Conservation (phyloP, 2,329 filamentous ascomycete genomes). For the Scedosporium minutisporum region DNA sequence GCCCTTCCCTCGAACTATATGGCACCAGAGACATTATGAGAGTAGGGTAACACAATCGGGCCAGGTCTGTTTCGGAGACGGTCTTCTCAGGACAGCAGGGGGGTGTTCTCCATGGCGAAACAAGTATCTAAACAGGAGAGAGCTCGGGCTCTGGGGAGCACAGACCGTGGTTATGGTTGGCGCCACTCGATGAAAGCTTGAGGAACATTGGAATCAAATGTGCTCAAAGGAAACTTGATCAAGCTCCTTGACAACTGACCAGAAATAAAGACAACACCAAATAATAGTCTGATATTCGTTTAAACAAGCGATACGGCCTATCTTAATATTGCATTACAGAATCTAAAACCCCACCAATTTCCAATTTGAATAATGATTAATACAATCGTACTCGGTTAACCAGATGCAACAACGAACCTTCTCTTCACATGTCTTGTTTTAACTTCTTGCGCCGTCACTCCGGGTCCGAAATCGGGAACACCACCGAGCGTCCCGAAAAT, state of each 20-base stretch:
- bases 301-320: too few relatives aligned
- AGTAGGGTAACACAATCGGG: not conserved
- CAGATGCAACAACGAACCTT: not conserved
- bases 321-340: too few relatives aligned
- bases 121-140: too few relatives aligned
- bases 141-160: too few relatives aligned
- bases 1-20: constrained; percentile 61
- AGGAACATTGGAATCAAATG: too few relatives aligned
- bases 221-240: too few relatives aligned
- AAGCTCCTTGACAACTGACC: too few relatives aligned
- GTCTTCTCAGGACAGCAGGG: not conserved
- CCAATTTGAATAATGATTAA: not conserved
- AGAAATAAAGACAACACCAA: too few relatives aligned
- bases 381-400: not conserved
- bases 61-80: not conserved
- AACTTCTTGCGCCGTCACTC: not conserved
- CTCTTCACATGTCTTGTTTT: not conserved
- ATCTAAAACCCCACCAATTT: too few relatives aligned
- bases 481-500: constrained; percentile 60
- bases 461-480: constrained; percentile 2
- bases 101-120: not conserved
- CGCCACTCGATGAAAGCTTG: too few relatives aligned
- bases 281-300: too few relatives aligned
- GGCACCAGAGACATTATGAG: constrained; percentile 62
- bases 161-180: too few relatives aligned